phyloP scores from a whole-genome alignment of 345 rosid species.

The Turritis glabra region DNA sequence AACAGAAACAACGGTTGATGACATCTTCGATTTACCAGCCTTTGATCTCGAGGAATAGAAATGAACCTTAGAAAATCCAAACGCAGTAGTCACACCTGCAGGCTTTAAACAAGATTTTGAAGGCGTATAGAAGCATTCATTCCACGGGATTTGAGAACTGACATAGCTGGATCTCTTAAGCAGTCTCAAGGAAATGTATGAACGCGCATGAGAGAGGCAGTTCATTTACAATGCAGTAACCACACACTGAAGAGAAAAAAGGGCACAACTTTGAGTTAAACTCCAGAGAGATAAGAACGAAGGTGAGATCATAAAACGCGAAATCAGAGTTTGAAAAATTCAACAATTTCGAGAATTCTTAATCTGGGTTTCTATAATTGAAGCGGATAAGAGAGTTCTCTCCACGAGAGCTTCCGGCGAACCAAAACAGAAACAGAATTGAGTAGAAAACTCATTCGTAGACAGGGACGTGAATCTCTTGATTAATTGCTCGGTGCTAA shows the following conservation, averaged over 20 bases:
- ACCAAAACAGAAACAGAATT: background rate
- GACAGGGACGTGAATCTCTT: background rate
- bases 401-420: background rate
- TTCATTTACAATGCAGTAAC: background rate
- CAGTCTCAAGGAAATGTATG: conserved; percentile 48
- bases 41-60: conserved; percentile 53
- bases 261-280: background rate
- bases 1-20: conserved; percentile 27
- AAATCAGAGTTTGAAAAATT: background rate
- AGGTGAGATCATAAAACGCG: background rate
- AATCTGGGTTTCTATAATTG: background rate
- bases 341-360: background rate
- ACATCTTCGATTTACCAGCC: conserved; percentile 32
- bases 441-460: background rate
- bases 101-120: conserved; percentile 33
- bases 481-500: background rate
- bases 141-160: conserved; percentile 30
- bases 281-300: background rate
- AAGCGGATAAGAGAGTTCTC: background rate
- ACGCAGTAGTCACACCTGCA: conserved; percentile 28
- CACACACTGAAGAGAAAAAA: background rate
- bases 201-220: conserved; percentile 51
- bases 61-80: conserved; percentile 45
- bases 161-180: conserved; percentile 45
- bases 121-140: conserved; percentile 33